These are phyloP conservation scores for Botrytis elliptica DNA, from an alignment of 2,329 filamentous ascomycete species.

Conservation along the genomic window DNA sequence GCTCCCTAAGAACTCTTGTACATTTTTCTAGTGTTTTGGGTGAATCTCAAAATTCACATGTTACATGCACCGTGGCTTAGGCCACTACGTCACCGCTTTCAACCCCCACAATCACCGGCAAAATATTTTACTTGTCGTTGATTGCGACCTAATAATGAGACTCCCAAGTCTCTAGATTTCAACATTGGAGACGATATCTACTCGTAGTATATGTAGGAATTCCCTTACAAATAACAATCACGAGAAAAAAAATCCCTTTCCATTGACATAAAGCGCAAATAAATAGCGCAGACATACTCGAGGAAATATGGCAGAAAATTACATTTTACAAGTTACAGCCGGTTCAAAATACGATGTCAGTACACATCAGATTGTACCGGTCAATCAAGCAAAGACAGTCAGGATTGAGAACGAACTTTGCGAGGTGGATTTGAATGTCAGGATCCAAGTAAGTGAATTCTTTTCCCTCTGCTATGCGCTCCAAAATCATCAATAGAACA, in stretches of 20 bases:
- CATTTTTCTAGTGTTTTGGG: background rate
- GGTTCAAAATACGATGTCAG: constrained; percentile 71
- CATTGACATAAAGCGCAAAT: background rate
- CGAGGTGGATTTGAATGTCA: constrained; percentile 68
- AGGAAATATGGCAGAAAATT: constrained; percentile 62
- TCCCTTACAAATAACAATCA: background rate
- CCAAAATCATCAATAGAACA: background rate
- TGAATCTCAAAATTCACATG: constrained; percentile 9
- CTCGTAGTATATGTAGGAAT: background rate
- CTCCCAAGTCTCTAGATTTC: background rate
- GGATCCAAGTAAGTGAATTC: constrained; percentile 63
- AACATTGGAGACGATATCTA: background rate
- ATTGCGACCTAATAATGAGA: background rate
- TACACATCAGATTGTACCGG: constrained; percentile 71
- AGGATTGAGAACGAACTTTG: constrained; percentile 63
- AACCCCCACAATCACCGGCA: constrained; percentile 1
- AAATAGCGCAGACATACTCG: background rate
- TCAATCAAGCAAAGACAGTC: constrained; percentile 67
- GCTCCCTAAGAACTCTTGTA: background rate
- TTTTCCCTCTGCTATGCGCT: constrained; percentile 32
- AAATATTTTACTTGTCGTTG: background rate
- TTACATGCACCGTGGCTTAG: background rate
- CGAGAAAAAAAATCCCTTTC: background rate
- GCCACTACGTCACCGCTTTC: constrained; percentile 21
- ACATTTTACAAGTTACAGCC: constrained; percentile 78